Conservation (phyloP, 2,329 filamentous ascomycete species). For the Botryotinia convoluta region DNA sequence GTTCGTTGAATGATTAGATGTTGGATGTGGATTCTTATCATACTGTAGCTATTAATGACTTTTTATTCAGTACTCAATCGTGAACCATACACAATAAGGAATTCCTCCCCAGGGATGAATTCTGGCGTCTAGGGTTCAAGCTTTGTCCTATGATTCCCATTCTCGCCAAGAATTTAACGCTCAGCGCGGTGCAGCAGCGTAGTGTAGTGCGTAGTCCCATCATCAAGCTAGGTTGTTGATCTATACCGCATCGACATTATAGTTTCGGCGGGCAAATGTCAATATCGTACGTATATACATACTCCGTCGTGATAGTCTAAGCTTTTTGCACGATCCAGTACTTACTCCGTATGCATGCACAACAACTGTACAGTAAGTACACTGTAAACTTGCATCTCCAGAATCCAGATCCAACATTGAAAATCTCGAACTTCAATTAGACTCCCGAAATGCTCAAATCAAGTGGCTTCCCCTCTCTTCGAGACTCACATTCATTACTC, state of each 20-base stretch:
- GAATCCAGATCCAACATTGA: background rate
- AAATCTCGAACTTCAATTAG: background rate
- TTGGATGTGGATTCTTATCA: background rate
- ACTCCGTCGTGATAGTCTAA: background rate
- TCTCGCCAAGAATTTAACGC: constrained; percentile 21
- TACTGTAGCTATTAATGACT: background rate
- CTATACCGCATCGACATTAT: background rate
- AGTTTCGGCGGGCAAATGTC: background rate
- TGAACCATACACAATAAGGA: background rate
- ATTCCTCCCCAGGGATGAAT: background rate
- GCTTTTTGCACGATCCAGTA: background rate
- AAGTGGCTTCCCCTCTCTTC: background rate
- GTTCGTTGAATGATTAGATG: background rate
- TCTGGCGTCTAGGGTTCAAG: constrained; percentile 18
- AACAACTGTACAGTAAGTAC: background rate
- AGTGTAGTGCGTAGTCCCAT: constrained; percentile 7
- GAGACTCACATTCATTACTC: background rate
- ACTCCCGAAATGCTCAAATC: background rate
- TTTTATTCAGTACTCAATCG: background rate
- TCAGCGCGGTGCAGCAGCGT: constrained; percentile 19
- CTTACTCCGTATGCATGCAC: background rate
- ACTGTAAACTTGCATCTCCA: background rate
- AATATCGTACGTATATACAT: background rate
- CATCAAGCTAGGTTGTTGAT: background rate
- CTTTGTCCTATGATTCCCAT: constrained; percentile 3